Percentiles rank a stretch among this genome's conserved stretches.
Conservation (phyloP, 2,329 filamentous ascomycete genomes). For the Pochonia chlamydosporia region DNA sequence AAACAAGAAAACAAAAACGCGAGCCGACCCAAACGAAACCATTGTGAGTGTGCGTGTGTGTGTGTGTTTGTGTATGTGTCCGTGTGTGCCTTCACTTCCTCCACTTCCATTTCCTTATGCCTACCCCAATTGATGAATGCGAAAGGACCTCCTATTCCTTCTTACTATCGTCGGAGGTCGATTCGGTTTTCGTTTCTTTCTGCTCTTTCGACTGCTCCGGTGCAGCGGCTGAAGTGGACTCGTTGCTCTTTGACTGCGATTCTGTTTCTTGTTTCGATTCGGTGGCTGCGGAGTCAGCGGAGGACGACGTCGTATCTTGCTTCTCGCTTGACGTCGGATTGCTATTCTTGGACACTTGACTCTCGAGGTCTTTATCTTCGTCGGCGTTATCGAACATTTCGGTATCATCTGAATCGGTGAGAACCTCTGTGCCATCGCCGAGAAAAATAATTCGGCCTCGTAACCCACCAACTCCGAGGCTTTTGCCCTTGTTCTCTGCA, state of each 20-base stretch:
- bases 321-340: constrained; percentile 20
- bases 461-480: constrained; percentile 63
- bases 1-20: constrained; percentile 5
- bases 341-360: constrained; percentile 69
- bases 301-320: constrained; percentile 13
- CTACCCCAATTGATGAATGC: constrained; percentile 7
- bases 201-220: constrained; percentile 16
- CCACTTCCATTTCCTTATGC: neutral
- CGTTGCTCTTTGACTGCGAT: constrained; percentile 9
- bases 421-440: constrained; percentile 88
- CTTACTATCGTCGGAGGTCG: constrained; percentile 23
- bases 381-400: constrained; percentile 89
- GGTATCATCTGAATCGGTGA: constrained; percentile 81
- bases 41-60: too few relatives aligned
- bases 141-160: constrained; percentile 29
- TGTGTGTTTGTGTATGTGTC: neutral
- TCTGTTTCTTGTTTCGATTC: constrained; percentile 11
- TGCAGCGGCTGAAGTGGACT: constrained; percentile 1
- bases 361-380: constrained; percentile 80
- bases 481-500: constrained; percentile 56
- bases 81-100: constrained; percentile 1
- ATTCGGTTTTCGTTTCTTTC: constrained; percentile 18
- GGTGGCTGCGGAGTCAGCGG: constrained; percentile 12
- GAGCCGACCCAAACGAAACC: constrained; percentile 4
- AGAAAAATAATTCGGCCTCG: constrained; percentile 88